phyloP scores from a whole-genome alignment of 805 yeast species.

The Isabelozyma pseudorhagii region DNA sequence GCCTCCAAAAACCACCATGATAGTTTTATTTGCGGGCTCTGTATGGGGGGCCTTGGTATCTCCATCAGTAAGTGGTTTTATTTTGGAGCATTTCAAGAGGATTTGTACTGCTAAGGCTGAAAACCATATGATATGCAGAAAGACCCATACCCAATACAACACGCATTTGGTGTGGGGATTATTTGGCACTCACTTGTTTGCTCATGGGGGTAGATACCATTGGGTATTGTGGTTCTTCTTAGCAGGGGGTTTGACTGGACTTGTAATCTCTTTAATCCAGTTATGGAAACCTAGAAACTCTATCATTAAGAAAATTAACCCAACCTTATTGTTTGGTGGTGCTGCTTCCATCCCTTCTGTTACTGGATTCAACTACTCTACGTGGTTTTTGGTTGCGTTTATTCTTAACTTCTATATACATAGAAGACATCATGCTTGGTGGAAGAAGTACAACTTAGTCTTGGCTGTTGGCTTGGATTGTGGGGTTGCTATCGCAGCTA shows the following conservation, averaged over 20 bases:
- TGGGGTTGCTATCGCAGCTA: constrained; percentile 10
- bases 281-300: neutral
- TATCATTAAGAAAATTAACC: constrained; percentile 3
- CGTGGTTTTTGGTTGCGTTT: constrained; percentile 4
- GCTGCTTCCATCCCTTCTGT: constrained; percentile 7
- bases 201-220: constrained; percentile 8
- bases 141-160: constrained; percentile 5
- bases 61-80: constrained; percentile 5
- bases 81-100: constrained; percentile 4
- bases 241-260: constrained; percentile 4
- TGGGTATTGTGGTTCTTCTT: constrained; percentile 11
- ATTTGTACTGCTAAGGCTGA: constrained; percentile 6
- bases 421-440: constrained; percentile 5
- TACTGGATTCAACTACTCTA: constrained; percentile 9
- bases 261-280: neutral
- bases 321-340: constrained; percentile 7
- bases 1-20: constrained; percentile 7
- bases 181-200: constrained; percentile 8
- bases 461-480: constrained; percentile 7
- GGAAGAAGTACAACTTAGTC: constrained; percentile 9
- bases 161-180: constrained; percentile 12
- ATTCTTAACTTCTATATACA: constrained; percentile 7
- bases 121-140: constrained; percentile 10
- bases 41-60: constrained; percentile 7
- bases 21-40: constrained; percentile 4